Conservation (phyloP, 1,284 basidiomycete genomes). For the Taiwanofungus camphoratus region DNA sequence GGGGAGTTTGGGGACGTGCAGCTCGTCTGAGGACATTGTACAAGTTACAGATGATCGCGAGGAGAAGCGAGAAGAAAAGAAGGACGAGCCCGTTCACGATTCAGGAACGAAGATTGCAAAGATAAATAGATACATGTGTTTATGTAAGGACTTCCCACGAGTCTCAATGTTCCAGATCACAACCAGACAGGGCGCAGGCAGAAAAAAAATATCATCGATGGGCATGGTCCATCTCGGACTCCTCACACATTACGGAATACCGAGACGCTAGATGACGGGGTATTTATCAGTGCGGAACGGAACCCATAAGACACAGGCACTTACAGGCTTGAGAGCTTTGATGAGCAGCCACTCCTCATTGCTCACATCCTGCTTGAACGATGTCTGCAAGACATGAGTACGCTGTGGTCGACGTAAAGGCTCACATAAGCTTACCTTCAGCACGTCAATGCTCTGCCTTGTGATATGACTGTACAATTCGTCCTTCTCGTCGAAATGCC, state of each 20-base stretch:
- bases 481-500: slow-evolving; percentile 96
- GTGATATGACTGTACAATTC: slow-evolving; percentile 90
- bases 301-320: slow-evolving; percentile 17
- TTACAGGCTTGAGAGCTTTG: slow-evolving; percentile 84
- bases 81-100: no score
- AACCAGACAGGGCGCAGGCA: no score
- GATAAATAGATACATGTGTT: no score
- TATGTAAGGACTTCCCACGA: no score
- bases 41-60: neutral
- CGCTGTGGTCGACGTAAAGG: slow-evolving; percentile 6
- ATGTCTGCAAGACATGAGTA: slow-evolving; percentile 41
- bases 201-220: no score
- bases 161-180: no score
- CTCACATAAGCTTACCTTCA: slow-evolving; percentile 59
- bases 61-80: no score
- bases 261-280: no score
- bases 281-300: neutral
- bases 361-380: slow-evolving; percentile 87
- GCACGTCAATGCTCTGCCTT: slow-evolving; percentile 89
- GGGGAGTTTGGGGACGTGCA: slow-evolving; percentile 15
- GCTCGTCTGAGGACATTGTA: slow-evolving; percentile 17
- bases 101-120: no score
- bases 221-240: no score
- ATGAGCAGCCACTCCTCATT: slow-evolving; percentile 95
- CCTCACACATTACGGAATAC: no score